Conservation (phyloP, 2,329 filamentous ascomycete species). For the Xylaria hypoxylon region DNA sequence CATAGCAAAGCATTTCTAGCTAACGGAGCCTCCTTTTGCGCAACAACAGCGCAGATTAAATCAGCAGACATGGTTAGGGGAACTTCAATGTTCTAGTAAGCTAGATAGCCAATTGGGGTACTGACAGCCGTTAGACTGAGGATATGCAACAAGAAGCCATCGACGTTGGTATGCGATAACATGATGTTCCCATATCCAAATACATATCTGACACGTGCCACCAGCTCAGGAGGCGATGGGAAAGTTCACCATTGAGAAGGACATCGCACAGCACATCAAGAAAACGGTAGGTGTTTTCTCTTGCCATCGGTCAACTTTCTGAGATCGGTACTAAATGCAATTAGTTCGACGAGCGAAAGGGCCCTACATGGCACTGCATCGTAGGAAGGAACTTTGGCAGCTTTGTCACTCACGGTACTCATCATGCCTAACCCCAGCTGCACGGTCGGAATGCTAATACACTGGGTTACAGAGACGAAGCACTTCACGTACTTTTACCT, state of each 20-base stretch:
- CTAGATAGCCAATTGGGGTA: slow-evolving; percentile 24
- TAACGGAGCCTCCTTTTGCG: slow-evolving; percentile 35
- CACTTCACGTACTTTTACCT: slow-evolving; percentile 99
- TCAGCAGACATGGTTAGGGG: slow-evolving; percentile 93
- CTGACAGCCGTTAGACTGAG: slow-evolving; percentile 74
- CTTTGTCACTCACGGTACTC: slow-evolving; percentile 93
- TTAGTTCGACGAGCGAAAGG: slow-evolving; percentile 96
- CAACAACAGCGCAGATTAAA: slow-evolving; percentile 86
- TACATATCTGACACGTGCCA: slow-evolving; percentile 38
- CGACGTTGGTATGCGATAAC: slow-evolving; percentile 82
- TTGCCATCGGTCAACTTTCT: too few species aligned
- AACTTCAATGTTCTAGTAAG: slow-evolving; percentile 7
- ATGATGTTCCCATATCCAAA: background rate
- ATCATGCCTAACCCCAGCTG: background rate
- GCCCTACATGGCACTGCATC: slow-evolving; percentile 99
- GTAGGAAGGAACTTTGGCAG: slow-evolving; percentile 98
- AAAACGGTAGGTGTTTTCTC: slow-evolving; percentile 47
- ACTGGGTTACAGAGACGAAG: slow-evolving; percentile 80
- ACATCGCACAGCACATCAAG: slow-evolving; percentile 53
- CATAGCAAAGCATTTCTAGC: slow-evolving; percentile 15
- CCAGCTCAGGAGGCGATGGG: slow-evolving; percentile 72
- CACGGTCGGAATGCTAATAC: slow-evolving; percentile 33
- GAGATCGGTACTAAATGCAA: slow-evolving; percentile 18
- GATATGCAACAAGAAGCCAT: slow-evolving; percentile 97
- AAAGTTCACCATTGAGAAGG: slow-evolving; percentile 73